Evolutionary conservation across 805 yeast species (phyloP).

Genomic region (Metschnikowia henanensis): DNA sequence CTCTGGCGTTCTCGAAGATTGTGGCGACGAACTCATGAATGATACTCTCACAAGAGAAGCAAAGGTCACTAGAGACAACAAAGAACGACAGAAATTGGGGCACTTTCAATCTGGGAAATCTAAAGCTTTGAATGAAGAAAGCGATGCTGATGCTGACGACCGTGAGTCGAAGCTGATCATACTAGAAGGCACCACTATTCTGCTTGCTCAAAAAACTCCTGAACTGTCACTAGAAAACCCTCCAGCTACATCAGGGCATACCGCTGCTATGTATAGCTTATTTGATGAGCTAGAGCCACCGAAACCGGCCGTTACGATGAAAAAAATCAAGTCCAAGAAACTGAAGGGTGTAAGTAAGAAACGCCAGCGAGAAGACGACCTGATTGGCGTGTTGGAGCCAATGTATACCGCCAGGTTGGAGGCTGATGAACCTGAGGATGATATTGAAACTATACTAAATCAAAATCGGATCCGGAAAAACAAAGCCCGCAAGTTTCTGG

Average conservation of each 20-base stretch:
- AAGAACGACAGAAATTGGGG: slow-evolving; percentile 24
- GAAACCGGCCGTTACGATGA: slow-evolving; percentile 34
- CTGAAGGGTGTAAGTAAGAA: slow-evolving; percentile 17
- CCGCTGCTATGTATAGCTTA: slow-evolving; percentile 1
- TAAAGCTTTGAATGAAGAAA: not conserved
- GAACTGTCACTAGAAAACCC: not conserved
- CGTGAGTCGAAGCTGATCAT: slow-evolving; percentile 6
- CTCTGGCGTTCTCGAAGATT: slow-evolving; percentile 34
- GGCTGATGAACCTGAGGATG: slow-evolving; percentile 31
- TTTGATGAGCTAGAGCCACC: slow-evolving; percentile 16
- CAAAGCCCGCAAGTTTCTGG: slow-evolving; percentile 24
- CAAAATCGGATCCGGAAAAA: slow-evolving; percentile 30
- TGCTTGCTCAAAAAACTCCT: not conserved
- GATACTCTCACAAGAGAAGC: slow-evolving; percentile 28
- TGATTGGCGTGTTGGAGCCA: slow-evolving; percentile 31
- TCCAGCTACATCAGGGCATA: not conserved
- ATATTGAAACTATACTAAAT: slow-evolving; percentile 32
- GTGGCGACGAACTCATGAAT: slow-evolving; percentile 37
- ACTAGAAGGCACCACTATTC: slow-evolving; percentile 7
- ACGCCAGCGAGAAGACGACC: slow-evolving; percentile 22
- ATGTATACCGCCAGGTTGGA: slow-evolving; percentile 18
- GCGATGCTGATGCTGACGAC: slow-evolving; percentile 9
- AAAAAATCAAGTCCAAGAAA: slow-evolving; percentile 42
- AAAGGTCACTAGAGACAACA: slow-evolving; percentile 30
- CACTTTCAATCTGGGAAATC: slow-evolving; percentile 6